Conservation (phyloP, 2,329 filamentous ascomycete genomes). For the Cladosporium phlei region DNA sequence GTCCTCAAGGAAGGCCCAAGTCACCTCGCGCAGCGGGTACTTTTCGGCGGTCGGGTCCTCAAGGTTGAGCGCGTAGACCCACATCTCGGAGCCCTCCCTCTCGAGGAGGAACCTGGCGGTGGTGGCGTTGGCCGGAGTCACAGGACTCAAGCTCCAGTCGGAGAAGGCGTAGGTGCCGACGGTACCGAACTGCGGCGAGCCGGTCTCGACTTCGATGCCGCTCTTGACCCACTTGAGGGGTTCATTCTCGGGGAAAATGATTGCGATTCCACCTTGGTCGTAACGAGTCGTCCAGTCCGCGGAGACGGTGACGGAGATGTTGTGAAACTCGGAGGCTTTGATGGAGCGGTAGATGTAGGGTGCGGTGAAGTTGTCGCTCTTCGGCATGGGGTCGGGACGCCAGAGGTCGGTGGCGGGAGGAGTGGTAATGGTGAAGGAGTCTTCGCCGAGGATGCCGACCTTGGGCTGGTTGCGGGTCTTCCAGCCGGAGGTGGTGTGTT, state of each 20-base stretch:
- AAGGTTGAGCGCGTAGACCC: slow-evolving; percentile 55
- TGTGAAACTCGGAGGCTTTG: slow-evolving; percentile 48
- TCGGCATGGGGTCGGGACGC: slow-evolving; percentile 53
- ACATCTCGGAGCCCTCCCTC: slow-evolving; percentile 54
- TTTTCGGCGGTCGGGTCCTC: slow-evolving; percentile 32
- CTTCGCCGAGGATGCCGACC: neutral
- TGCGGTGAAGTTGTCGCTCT: slow-evolving; percentile 49
- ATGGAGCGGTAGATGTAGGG: slow-evolving; percentile 24
- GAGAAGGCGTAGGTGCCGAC: slow-evolving; percentile 68
- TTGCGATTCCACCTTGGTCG: slow-evolving; percentile 62
- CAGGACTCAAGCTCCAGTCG: slow-evolving; percentile 67
- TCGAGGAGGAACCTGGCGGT: slow-evolving; percentile 19
- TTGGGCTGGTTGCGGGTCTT: neutral
- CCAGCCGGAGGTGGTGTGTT: neutral
- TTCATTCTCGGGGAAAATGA: slow-evolving; percentile 22
- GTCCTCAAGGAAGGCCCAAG: slow-evolving; percentile 61
- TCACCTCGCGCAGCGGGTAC: slow-evolving; percentile 65
- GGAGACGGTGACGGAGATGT: slow-evolving; percentile 58
- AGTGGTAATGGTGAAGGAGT: slow-evolving; percentile 51
- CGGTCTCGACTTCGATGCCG: slow-evolving; percentile 68
- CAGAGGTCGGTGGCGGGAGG: slow-evolving; percentile 66
- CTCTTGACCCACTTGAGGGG: slow-evolving; percentile 64
- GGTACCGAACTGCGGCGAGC: slow-evolving; percentile 59
- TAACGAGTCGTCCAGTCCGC: slow-evolving; percentile 58
- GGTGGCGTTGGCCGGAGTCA: slow-evolving; percentile 29